These are phyloP conservation scores for Mortierella sp. DNA, from an alignment of 371 early-diverging fungal species.

Conservation along the genomic window DNA sequence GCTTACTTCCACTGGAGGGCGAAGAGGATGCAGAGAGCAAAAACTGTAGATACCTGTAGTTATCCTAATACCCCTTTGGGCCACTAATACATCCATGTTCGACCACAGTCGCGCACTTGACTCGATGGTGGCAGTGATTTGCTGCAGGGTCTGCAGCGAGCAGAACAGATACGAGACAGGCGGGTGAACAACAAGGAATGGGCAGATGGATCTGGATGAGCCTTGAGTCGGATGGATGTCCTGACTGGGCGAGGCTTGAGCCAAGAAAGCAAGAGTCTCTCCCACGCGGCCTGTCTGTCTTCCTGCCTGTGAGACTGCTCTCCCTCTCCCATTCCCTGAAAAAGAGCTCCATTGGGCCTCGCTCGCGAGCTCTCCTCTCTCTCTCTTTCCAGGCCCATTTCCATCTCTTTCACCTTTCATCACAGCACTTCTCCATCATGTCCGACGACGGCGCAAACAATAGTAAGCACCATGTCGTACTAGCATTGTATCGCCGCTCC, in stretches of 20 bases:
- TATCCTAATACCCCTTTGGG: too few species aligned
- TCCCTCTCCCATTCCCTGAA: not conserved
- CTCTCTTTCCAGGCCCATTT: not conserved
- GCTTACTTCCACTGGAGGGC: conserved; percentile 19
- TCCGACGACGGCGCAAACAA: conserved; percentile 29
- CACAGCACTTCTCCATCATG: conserved; percentile 7
- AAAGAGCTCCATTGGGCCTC: not conserved
- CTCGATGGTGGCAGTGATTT: too few species aligned
- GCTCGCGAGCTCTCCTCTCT: not conserved
- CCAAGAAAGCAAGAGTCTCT: too few species aligned
- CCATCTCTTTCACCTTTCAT: not conserved
- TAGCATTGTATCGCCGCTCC: not conserved
- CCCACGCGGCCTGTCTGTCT: not conserved
- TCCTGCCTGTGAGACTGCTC: not conserved
- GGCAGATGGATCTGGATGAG: too few species aligned
- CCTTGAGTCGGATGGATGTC: too few species aligned
- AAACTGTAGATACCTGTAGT: not conserved
- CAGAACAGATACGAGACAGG: too few species aligned
- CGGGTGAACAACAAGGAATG: too few species aligned
- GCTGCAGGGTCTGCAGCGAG: too few species aligned
- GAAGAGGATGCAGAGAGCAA: conserved; percentile 9
- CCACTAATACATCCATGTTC: too few species aligned
- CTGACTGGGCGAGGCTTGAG: not conserved
- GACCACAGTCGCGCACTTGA: too few species aligned
- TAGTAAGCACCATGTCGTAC: conserved; percentile 4